Conservation (phyloP, 495 filamentous ascomycete species). For the Chaetomium cochliodes region DNA sequence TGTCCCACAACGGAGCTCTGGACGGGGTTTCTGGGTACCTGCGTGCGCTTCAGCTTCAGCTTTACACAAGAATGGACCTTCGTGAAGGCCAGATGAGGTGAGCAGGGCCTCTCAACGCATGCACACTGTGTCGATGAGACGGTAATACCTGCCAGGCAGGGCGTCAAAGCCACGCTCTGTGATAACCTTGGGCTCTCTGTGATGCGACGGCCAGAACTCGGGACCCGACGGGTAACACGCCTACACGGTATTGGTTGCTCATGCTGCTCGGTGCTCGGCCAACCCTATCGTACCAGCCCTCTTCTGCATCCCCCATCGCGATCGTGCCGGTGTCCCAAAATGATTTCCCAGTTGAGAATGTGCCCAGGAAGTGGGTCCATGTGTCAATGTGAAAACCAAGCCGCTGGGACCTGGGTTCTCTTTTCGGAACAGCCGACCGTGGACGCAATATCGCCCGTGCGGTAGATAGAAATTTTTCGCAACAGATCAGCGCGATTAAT, state of each 20-base stretch:
- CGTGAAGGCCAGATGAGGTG: conserved; percentile 23
- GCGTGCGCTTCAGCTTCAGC: conserved; percentile 14
- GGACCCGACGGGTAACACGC: not conserved
- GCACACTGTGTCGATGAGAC: conserved; percentile 12
- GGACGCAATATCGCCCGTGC: conserved; percentile 5
- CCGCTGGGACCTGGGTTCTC: conserved; percentile 10
- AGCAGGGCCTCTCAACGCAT: conserved; percentile 6
- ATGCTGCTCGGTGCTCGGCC: not conserved
- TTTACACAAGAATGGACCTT: not conserved
- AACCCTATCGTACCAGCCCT: not conserved
- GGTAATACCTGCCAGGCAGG: conserved; percentile 7
- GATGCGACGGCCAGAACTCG: not conserved
- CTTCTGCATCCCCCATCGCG: not conserved
- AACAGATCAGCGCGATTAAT: conserved; percentile 13
- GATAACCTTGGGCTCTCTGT: conserved; percentile 2
- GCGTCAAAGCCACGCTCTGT: conserved; percentile 18
- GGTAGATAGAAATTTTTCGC: conserved; percentile 12
- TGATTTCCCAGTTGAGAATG: not conserved
- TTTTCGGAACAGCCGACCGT: not conserved
- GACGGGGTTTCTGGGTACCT: conserved; percentile 5
- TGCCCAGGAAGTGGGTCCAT: conserved; percentile 10
- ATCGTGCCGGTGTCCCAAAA: not conserved
- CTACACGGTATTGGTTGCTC: not conserved
- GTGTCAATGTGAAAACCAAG: conserved; percentile 7
- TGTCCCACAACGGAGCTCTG: conserved; percentile 15